Conservation (phyloP, 2,329 filamentous ascomycete genomes). For the Davidsoniella australis region DNA sequence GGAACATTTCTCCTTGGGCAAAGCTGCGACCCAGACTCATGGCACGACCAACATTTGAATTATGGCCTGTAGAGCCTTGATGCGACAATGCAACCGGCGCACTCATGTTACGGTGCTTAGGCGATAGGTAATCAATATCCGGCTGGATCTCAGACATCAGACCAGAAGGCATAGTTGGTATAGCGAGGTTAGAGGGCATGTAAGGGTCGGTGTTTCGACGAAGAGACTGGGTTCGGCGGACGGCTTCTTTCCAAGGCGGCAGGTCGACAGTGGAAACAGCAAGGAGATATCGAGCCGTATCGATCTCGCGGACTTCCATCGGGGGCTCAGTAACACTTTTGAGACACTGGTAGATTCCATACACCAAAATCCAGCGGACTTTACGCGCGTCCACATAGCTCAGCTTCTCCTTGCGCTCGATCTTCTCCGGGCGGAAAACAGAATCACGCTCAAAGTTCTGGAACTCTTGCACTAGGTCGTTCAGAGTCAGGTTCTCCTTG, state of each 20-base stretch:
- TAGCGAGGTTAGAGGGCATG: not conserved
- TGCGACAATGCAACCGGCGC: slow-evolving; percentile 4
- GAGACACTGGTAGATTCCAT: slow-evolving; percentile 56
- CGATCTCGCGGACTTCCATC: slow-evolving; percentile 39
- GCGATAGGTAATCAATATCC: slow-evolving; percentile 37
- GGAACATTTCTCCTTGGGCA: slow-evolving; percentile 11
- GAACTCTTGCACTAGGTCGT: slow-evolving; percentile 49
- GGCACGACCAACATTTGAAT: slow-evolving; percentile 8
- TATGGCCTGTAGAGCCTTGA: not conserved
- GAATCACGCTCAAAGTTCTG: slow-evolving; percentile 50
- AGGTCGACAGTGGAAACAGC: slow-evolving; percentile 26
- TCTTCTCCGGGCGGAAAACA: slow-evolving; percentile 17
- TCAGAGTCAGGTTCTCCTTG: slow-evolving; percentile 22
- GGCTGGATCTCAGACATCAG: slow-evolving; percentile 29
- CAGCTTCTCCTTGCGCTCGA: slow-evolving; percentile 16
- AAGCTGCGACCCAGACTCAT: slow-evolving; percentile 12
- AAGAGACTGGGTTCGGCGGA: slow-evolving; percentile 16
- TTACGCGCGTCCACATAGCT: slow-evolving; percentile 51
- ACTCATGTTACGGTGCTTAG: slow-evolving; percentile 20
- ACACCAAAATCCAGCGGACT: slow-evolving; percentile 62
- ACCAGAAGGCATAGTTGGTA: not conserved
- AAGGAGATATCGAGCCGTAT: slow-evolving; percentile 39
- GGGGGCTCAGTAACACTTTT: slow-evolving; percentile 45
- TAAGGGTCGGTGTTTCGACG: slow-evolving; percentile 7
- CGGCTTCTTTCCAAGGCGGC: slow-evolving; percentile 29